Evolutionary conservation across 345 rosid species (phyloP), one percentile per base, ranked within the genome.

Genomic region (Salix koriyanagi): DNA sequence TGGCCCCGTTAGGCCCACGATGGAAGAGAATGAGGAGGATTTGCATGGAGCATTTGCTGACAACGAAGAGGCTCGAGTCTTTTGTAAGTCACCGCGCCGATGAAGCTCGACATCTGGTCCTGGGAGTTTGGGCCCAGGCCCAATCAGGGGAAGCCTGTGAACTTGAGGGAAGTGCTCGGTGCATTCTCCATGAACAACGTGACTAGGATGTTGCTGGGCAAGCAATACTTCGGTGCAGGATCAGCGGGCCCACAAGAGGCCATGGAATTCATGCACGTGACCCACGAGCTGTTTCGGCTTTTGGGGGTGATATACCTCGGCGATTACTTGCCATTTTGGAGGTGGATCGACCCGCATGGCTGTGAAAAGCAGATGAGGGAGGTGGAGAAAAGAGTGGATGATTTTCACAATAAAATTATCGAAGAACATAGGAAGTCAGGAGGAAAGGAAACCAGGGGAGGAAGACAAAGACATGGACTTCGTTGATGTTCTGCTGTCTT

Each of bases 171-270:
- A 67, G 92, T 90, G 13, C 77, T 93, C 83, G 96, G 96, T 42
- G 97, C 86, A 7, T 91, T 93, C 78, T 93, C 97, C 0, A 93
- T 93, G 97, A 95, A 93, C 85, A 91, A 95, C 28, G 97, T 93
- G 84, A 91, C 99, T 0, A 76, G 97, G 52, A 93, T 95, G 99
- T 80, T 95, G 81, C 54, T 90, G 3, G 97, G 97, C 14, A 91
- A 87, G 80, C 99, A 91, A 28, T 95, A 87, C 21, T 91, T 93
- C 52, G 97, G 99, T 14, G 87, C 85, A 4, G 88, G 86, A 28
- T 86, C 94, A 0, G 87, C 89, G 7, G 71, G 90, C 14, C 89
- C 89, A 4, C 78, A 77, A 58, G 94, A 92, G 79, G 96, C 99
- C 32, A 79, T 70, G 87, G 97, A 95, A 85, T 93, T 95, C 83